Percentiles rank a stretch among this genome's conserved stretches.
Evolutionary conservation across 192 early-diverging fungal species (phyloP).

Genomic region (Coemansia asiatica): DNA sequence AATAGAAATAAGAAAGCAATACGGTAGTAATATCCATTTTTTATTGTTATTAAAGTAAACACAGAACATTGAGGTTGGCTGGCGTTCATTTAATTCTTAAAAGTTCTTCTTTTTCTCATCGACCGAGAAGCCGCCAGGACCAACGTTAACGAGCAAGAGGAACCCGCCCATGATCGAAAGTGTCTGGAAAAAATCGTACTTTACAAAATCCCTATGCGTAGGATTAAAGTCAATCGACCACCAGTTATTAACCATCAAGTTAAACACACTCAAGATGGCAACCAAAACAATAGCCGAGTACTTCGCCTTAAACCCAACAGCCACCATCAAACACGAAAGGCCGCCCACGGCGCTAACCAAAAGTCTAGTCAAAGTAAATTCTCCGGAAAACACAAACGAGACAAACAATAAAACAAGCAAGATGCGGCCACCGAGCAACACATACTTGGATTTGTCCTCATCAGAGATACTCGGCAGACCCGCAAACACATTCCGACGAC

Average conservation of each 20-base stretch:
- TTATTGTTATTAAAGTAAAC: not conserved
- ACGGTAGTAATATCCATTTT: too few relatives aligned
- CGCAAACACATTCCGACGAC: conserved; percentile 77
- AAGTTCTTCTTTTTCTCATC: conserved; percentile 98
- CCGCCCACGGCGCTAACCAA: conserved; percentile 74
- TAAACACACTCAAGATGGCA: conserved; percentile 83
- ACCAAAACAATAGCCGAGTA: conserved; percentile 93
- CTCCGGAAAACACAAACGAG: conserved; percentile 83
- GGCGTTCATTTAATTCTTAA: conserved; percentile 38
- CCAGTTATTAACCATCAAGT: conserved; percentile 95
- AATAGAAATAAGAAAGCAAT: too few relatives aligned
- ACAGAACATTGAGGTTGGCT: not conserved
- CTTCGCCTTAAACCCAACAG: conserved; percentile 97
- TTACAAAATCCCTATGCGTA: conserved; percentile 85
- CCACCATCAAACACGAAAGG: conserved; percentile 89
- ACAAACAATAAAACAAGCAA: conserved; percentile 91
- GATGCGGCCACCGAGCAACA: conserved; percentile 89
- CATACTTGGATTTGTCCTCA: conserved; percentile 82
- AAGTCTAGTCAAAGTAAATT: conserved; percentile 70
- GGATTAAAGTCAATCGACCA: conserved; percentile 84
- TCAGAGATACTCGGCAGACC: conserved; percentile 85
- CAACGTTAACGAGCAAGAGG: conserved; percentile 87
- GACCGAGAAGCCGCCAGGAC: conserved; percentile 87
- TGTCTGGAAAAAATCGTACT: conserved; percentile 99
- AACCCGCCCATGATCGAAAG: conserved; percentile 95